Conservation (phyloP, 1,139 yeast genomes). For the Candida tropicalis region DNA sequence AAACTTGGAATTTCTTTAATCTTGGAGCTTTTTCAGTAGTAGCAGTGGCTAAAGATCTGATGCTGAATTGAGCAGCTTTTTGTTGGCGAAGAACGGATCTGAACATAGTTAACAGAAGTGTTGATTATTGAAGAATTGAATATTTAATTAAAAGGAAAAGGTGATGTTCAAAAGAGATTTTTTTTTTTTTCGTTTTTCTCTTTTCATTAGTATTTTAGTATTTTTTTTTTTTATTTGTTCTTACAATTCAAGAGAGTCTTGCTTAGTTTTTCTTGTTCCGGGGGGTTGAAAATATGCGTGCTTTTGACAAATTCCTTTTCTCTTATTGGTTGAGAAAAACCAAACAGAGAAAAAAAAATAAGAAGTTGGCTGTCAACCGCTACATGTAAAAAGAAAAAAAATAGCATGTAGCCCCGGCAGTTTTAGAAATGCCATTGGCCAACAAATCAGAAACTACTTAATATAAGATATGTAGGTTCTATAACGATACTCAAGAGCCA, state of each 20-base stretch:
- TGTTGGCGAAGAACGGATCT: slow-evolving; percentile 33
- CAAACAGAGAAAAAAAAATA: not conserved
- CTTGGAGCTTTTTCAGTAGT: slow-evolving; percentile 49
- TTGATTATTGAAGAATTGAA: slow-evolving; percentile 4
- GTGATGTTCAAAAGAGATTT: slow-evolving; percentile 4
- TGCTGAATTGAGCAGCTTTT: slow-evolving; percentile 13
- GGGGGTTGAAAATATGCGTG: slow-evolving; percentile 6
- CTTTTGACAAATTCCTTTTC: slow-evolving; percentile 12
- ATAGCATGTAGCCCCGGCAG: not conserved
- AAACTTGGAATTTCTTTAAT: slow-evolving; percentile 83
- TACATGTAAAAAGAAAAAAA: not conserved
- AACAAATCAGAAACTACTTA: too few relatives aligned
- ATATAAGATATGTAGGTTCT: not conserved
- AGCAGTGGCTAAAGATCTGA: slow-evolving; percentile 47
- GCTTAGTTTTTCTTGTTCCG: slow-evolving; percentile 6
- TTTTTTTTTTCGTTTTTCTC: not conserved
- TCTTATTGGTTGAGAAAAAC: slow-evolving; percentile 9
- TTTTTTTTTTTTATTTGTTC: slow-evolving; percentile 2
- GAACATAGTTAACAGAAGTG: slow-evolving; percentile 17
- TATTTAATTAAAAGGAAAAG: not conserved
- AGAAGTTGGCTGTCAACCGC: not conserved
- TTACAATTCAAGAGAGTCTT: too few relatives aligned
- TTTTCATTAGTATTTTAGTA: not conserved
- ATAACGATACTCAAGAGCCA: not conserved
- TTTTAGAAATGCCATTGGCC: too few relatives aligned